Base-by-base conservation (phyloP, 23 red algal genomes). In the Cyanidium caldarium region DNA sequence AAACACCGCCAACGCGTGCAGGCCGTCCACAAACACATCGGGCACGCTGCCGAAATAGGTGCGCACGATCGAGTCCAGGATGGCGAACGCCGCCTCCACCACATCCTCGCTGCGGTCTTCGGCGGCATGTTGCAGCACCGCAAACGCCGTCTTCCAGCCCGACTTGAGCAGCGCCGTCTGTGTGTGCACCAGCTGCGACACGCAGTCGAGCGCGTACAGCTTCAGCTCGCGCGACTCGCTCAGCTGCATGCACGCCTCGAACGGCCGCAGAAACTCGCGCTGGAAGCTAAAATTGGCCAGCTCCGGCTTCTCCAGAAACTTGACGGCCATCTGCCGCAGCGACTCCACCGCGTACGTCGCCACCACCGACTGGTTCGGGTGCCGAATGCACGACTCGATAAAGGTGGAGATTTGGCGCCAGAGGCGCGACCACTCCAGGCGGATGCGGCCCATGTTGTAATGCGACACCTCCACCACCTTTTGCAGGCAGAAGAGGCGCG, bases 261-360 rank as follows among this genome's bases (percentile, higher is more conserved):
- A 87, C 3, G 91, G 91, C 33, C 77, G 76, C 21, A 96, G 72
- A 57, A 96, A 83, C 12, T 66, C 56, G 25, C 81, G 68, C 68
- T 96, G 91, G 36, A 94, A 94, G 21, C 70, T 78, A 76, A 84
- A 94, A 57, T 94, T 86, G 34, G 77, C 73, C 21, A 96, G 68
- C 66, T 88, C 91, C 25, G 87, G 77, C 41, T 85, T 58, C 44
- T 81, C 77, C 21, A 71, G 45, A 70, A 96, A 88, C 73, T 96
- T 88, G 40, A 74, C 68, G 10, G 91, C 39, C 26, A 87, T 68
- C 46, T 96, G 76, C 21, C 74, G 57, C 12, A 96, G 42, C 2
- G 80, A 83, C 75, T 88, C 83, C 10, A 87, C 38, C 10, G 91
- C 77, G 68, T 81, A 87, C 37, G 76, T 70, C 16, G 80, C 73